Conservation (phyloP, 2,329 filamentous ascomycete species). For the Arthrobotrys musiformis region DNA sequence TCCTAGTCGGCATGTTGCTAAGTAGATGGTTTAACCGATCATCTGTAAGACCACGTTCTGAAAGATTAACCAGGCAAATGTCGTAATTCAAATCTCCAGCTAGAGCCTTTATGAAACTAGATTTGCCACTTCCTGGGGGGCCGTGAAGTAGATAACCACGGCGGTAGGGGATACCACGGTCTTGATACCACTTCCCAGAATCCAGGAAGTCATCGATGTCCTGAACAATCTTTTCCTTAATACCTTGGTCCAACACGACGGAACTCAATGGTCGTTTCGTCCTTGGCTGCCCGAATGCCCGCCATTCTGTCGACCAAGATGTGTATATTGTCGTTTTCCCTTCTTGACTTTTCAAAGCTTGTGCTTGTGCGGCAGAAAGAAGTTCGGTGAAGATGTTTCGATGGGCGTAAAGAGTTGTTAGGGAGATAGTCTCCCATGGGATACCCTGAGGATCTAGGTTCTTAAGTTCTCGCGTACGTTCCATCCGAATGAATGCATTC, state of each 20-base stretch:
- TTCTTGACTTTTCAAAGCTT: constrained; percentile 82
- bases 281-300: constrained; percentile 81
- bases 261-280: constrained; percentile 88
- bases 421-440: constrained; percentile 91
- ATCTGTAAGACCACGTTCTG: constrained; percentile 88
- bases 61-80: constrained; percentile 91
- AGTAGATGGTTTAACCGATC: constrained; percentile 87
- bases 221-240: constrained; percentile 81
- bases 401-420: constrained; percentile 90
- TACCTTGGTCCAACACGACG: constrained; percentile 83
- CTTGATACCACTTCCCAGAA: constrained; percentile 86
- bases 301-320: constrained; percentile 84
- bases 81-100: constrained; percentile 93
- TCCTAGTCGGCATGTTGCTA: constrained; percentile 83
- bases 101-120: constrained; percentile 93
- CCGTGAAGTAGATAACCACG: constrained; percentile 89
- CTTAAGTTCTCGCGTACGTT: constrained; percentile 84
- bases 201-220: constrained; percentile 85
- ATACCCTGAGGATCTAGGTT: constrained; percentile 82
- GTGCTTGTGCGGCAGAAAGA: constrained; percentile 83
- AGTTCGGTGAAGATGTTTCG: constrained; percentile 89
- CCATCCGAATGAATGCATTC: constrained; percentile 86
- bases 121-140: constrained; percentile 91
- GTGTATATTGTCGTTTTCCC: constrained; percentile 95
- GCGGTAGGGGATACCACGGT: constrained; percentile 92